These are phyloP conservation scores for Talaromyces sp. DNA, from an alignment of 2,329 filamentous ascomycete genomes.

Conservation along the genomic window DNA sequence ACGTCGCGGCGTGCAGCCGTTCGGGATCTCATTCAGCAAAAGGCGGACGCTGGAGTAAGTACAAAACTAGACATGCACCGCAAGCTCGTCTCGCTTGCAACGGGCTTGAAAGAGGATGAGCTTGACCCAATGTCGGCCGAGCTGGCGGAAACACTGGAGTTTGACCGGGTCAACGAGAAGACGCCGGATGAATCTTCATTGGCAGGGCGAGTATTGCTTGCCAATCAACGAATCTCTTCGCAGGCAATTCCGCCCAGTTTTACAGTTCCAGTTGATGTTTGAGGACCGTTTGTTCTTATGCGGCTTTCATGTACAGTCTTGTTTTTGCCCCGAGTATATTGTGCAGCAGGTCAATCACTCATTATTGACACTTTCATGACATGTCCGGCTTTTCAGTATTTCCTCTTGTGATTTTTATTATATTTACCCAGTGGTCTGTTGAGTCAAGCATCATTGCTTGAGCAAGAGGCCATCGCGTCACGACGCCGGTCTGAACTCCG, in stretches of 20 bases:
- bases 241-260: slow-evolving; percentile 18
- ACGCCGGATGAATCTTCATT: slow-evolving; percentile 23
- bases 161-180: slow-evolving; percentile 36
- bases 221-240: slow-evolving; percentile 21
- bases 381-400: background rate
- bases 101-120: slow-evolving; percentile 43
- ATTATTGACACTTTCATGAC: background rate
- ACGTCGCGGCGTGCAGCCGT: slow-evolving; percentile 30
- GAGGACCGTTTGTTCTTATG: background rate
- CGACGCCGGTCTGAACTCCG: background rate
- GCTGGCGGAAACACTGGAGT: slow-evolving; percentile 41
- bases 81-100: slow-evolving; percentile 43
- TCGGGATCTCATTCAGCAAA: slow-evolving; percentile 39
- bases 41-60: slow-evolving; percentile 40
- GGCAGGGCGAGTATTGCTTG: slow-evolving; percentile 19
- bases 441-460: background rate
- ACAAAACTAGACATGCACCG: slow-evolving; percentile 44
- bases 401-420: background rate
- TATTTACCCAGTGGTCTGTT: background rate
- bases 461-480: background rate
- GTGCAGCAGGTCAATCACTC: background rate
- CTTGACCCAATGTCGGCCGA: slow-evolving; percentile 44
- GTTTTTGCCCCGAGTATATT: background rate
- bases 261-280: slow-evolving; percentile 28
- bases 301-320: background rate